These are phyloP conservation scores for Lentinula edodes DNA, from an alignment of 768 basidiomycete genomes.

Conservation along the genomic window DNA sequence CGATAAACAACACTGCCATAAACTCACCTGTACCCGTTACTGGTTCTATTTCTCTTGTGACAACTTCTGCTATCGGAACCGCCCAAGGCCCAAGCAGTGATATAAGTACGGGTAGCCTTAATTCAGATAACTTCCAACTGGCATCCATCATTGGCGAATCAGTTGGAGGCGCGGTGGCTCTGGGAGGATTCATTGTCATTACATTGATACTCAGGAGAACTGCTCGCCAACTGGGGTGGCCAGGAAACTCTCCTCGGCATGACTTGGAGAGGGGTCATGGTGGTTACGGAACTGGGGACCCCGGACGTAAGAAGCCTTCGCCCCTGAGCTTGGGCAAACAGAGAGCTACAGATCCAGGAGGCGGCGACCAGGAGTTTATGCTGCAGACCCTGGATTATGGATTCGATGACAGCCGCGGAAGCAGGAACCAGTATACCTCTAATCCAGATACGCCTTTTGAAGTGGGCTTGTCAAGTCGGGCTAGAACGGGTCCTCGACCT, in stretches of 20 bases:
- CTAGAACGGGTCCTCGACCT: not conserved
- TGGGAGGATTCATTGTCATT: not conserved
- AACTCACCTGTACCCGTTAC: not conserved
- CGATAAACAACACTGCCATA: not conserved
- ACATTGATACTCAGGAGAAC: not conserved
- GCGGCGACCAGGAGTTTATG: not conserved
- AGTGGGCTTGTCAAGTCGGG: not conserved
- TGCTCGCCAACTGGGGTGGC: not conserved
- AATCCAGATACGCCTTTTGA: not conserved
- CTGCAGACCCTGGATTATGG: not conserved
- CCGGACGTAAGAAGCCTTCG: not conserved
- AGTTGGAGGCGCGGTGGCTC: not conserved
- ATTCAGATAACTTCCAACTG: not conserved
- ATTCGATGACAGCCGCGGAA: not conserved
- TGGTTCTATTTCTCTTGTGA: not conserved
- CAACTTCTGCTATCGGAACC: not conserved
- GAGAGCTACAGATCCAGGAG: not conserved
- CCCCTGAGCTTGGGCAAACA: not conserved
- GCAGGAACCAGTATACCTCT: not conserved
- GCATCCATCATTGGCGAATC: not conserved
- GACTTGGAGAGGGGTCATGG: not conserved
- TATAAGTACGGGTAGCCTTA: not conserved
- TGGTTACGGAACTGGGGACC: not conserved
- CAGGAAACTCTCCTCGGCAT: not conserved
- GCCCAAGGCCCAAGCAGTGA: not conserved